phyloP scores from a whole-genome alignment of 345 rosid species.

The Murraya paniculata region DNA sequence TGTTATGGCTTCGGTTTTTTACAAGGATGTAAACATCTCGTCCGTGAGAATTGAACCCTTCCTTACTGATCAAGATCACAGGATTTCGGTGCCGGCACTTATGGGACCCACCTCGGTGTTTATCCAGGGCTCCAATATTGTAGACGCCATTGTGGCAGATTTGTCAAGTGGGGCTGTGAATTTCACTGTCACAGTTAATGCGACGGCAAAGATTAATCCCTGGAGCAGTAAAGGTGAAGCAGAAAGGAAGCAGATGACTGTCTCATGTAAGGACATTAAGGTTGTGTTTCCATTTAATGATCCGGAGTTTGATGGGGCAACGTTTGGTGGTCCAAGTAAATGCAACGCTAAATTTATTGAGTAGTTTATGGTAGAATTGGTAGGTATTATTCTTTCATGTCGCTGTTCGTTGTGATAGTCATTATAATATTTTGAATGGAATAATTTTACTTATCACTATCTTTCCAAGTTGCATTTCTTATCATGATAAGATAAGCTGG shows the following conservation, averaged over 20 bases:
- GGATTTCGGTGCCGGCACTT: not conserved
- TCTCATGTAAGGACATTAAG: not conserved
- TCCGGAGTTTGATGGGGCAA: not conserved
- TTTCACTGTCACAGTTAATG: not conserved
- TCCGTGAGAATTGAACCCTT: not conserved
- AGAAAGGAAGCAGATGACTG: not conserved
- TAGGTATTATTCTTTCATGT: no score
- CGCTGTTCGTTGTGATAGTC: no score
- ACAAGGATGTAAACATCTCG: not conserved
- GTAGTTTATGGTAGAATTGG: no score
- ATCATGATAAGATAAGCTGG: no score
- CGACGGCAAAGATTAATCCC: not conserved
- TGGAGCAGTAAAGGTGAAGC: no score
- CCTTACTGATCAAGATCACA: not conserved
- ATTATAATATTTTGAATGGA: no score
- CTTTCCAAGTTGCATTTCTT: no score
- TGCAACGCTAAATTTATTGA: constrained; percentile 3
- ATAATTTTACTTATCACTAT: no score
- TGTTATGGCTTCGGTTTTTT: not conserved
- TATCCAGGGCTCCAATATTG: not conserved
- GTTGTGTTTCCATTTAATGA: not conserved
- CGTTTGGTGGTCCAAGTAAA: not conserved
- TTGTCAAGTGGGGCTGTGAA: not conserved
- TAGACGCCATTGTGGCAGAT: not conserved
- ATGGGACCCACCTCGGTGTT: not conserved